Conservation (phyloP, 139 green algal species). For the Dunaliella sp. region DNA sequence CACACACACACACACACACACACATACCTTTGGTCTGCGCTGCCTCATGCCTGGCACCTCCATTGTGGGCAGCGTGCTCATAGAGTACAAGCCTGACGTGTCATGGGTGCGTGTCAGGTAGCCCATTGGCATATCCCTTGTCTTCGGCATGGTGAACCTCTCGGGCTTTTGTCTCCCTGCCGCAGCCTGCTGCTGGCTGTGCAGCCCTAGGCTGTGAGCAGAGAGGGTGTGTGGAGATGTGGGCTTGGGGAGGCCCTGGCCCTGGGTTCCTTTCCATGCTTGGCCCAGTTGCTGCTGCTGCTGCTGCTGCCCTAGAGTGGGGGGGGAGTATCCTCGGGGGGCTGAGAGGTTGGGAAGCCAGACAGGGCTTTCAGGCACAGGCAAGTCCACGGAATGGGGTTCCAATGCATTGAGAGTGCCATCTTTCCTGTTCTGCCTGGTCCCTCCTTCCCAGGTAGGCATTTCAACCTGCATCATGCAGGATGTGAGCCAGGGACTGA, state of each 20-base stretch:
- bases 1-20: background rate
- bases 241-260: background rate
- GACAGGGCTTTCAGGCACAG: slow-evolving; percentile 31
- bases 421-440: slow-evolving; percentile 4
- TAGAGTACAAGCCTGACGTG: slow-evolving; percentile 29
- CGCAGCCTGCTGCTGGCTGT: slow-evolving; percentile 3
- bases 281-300: no score
- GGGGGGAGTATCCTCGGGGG: slow-evolving; percentile 4
- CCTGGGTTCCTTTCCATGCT: background rate
- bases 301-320: background rate
- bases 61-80: slow-evolving; percentile 32
- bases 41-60: slow-evolving; percentile 21
- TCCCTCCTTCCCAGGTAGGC: slow-evolving; percentile 13
- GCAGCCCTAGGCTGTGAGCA: background rate
- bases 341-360: slow-evolving; percentile 35
- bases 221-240: background rate
- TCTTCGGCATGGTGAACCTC: slow-evolving; percentile 29
- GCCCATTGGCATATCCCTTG: slow-evolving; percentile 26
- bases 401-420: no score
- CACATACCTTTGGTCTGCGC: background rate
- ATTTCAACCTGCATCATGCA: slow-evolving; percentile 9
- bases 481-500: no score
- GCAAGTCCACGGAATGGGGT: no score
- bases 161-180: background rate
- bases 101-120: slow-evolving; percentile 20